Evolutionary conservation across 148 eudicot genomes (phyloP).

Genomic region (Camellia japonica): DNA sequence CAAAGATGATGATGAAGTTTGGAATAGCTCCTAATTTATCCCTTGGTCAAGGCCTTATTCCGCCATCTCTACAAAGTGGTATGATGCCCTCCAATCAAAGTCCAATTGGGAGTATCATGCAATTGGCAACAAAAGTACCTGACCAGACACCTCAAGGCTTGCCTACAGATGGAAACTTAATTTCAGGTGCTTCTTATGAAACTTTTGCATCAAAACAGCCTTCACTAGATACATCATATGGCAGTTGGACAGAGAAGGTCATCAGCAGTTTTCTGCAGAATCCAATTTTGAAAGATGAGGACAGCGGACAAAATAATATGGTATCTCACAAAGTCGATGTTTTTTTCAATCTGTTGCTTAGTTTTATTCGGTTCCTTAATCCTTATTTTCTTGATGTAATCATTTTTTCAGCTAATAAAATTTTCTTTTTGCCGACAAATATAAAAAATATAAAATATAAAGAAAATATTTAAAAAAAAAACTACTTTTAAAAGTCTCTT

Average conservation of each 20-base stretch:
- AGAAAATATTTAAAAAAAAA: too few relatives aligned
- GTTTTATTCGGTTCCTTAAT: too few relatives aligned
- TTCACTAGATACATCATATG: conserved; percentile 35
- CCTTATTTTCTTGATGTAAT: too few relatives aligned
- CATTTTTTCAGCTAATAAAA: too few relatives aligned
- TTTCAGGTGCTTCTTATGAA: conserved; percentile 20
- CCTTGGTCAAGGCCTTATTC: conserved; percentile 54
- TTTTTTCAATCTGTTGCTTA: neutral
- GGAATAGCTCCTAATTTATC: conserved; percentile 59
- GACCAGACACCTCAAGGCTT: conserved; percentile 25
- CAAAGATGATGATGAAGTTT: conserved; percentile 65
- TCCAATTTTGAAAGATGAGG: conserved; percentile 53
- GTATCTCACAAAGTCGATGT: conserved; percentile 25
- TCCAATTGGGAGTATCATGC: conserved; percentile 44
- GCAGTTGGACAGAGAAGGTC: conserved; percentile 60
- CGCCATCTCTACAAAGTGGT: conserved; percentile 61
- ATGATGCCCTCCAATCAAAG: conserved; percentile 45
- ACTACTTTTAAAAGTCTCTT: too few relatives aligned
- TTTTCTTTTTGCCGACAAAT: too few relatives aligned
- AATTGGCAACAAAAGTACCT: conserved; percentile 36
- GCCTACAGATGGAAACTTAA: conserved; percentile 22
- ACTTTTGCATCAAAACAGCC: conserved; percentile 36
- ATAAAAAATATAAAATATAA: too few relatives aligned
- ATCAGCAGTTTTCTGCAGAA: conserved; percentile 57
- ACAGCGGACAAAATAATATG: conserved; percentile 31